These are phyloP conservation scores for Claviceps monticola DNA, from an alignment of 2,329 filamentous ascomycete genomes.

Conservation along the genomic window DNA sequence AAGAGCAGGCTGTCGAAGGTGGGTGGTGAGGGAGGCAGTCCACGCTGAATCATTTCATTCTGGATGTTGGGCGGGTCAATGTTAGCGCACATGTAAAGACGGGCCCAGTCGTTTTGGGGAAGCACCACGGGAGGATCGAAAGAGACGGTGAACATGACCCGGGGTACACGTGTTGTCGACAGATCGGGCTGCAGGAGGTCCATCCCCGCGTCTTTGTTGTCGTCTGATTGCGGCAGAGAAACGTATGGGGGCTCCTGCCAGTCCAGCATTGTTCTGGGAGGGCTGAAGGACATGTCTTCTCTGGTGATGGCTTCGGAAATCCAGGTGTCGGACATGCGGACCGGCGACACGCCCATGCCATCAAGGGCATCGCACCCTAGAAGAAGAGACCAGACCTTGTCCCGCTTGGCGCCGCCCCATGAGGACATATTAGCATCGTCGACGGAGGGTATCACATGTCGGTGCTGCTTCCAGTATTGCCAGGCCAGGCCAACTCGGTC, in stretches of 20 bases:
- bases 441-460: conserved; percentile 28
- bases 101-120: conserved; percentile 47
- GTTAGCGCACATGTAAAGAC: conserved; percentile 45
- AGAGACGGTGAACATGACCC: conserved; percentile 60
- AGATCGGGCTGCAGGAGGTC: conserved; percentile 34
- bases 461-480: conserved; percentile 63
- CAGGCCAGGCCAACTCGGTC: conserved; percentile 54
- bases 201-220: conserved; percentile 36
- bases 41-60: conserved; percentile 18
- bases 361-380: conserved; percentile 47
- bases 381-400: conserved; percentile 50
- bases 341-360: conserved; percentile 36
- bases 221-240: conserved; percentile 34
- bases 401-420: conserved; percentile 24
- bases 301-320: conserved; percentile 55
- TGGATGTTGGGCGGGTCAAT: conserved; percentile 25
- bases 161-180: conserved; percentile 42
- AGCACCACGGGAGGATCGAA: conserved; percentile 63
- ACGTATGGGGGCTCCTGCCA: conserved; percentile 62
- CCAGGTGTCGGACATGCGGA: conserved; percentile 63
- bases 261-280: conserved; percentile 38
- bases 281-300: conserved; percentile 27
- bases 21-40: conserved; percentile 16
- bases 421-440: conserved; percentile 19
- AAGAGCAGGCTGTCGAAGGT: conserved; percentile 47